Conservation (phyloP, 306 rosid species). For the Malus fusca region DNA sequence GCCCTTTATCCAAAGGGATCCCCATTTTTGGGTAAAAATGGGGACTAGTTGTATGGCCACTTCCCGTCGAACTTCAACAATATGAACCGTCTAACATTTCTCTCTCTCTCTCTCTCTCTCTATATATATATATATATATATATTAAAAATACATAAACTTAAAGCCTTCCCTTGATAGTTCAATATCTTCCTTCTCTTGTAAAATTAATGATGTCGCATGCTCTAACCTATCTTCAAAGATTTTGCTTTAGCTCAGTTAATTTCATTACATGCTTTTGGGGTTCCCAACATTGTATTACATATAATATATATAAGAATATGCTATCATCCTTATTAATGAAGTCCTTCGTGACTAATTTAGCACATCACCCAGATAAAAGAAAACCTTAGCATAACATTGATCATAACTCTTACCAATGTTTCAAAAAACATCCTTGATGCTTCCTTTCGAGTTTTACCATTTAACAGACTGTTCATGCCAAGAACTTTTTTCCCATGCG, state of each 20-base stretch:
- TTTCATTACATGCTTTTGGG: background rate
- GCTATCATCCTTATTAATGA: background rate
- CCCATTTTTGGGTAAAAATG: too few species aligned
- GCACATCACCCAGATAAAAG: background rate
- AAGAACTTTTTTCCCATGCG: constrained; percentile 54
- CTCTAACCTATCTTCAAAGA: background rate
- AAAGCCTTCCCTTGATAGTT: background rate
- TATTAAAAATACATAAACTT: background rate
- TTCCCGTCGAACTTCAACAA: too few species aligned
- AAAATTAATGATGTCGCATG: background rate
- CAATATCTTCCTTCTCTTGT: background rate
- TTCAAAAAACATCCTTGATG: constrained; percentile 75
- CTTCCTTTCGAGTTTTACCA: constrained; percentile 68
- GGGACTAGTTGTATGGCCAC: too few species aligned
- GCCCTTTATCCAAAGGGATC: too few species aligned
- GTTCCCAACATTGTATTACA: background rate
- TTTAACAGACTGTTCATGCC: constrained; percentile 62
- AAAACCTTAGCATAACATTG: background rate
- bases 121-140: too few species aligned
- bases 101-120: too few species aligned
- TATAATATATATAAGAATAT: too few species aligned
- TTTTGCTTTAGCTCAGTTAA: background rate
- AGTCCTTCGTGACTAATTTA: background rate
- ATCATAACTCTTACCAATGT: constrained; percentile 52
- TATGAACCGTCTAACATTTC: too few species aligned